Conservation (phyloP, 1,284 basidiomycete genomes). For the Sphagnurus paluster region DNA sequence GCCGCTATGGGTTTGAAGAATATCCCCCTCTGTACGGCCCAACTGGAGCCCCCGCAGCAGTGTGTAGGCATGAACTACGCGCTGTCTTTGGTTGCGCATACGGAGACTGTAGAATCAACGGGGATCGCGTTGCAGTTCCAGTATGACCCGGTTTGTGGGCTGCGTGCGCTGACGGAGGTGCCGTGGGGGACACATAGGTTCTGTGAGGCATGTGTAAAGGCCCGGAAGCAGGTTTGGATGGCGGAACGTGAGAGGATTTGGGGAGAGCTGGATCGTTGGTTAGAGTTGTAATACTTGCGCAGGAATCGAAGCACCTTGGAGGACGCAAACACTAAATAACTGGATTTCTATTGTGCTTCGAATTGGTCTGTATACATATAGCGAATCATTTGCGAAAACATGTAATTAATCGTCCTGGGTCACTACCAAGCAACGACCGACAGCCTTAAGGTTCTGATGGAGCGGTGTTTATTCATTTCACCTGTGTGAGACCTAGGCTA, state of each 20-base stretch:
- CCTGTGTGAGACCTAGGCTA: no score
- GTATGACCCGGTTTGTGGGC: slow-evolving; percentile 21
- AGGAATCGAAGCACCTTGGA: no score
- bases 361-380: no score
- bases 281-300: slow-evolving; percentile 7
- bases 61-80: slow-evolving; percentile 8
- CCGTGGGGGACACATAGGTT: slow-evolving; percentile 21
- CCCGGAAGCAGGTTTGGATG: slow-evolving; percentile 17
- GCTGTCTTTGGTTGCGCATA: slow-evolving; percentile 12
- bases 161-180: slow-evolving; percentile 19
- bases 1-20: slow-evolving; percentile 9
- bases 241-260: slow-evolving; percentile 19
- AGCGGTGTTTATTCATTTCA: no score
- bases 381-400: no score
- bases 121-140: slow-evolving; percentile 14
- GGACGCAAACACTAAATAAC: no score
- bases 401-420: no score
- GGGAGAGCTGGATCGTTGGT: slow-evolving; percentile 20
- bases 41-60: background rate
- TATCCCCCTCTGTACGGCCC: slow-evolving; percentile 12
- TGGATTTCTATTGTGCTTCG: no score
- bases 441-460: no score
- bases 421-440: no score
- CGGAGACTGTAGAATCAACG: slow-evolving; percentile 16
- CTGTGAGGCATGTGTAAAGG: slow-evolving; percentile 20